These are phyloP conservation scores for Sporothrix phasma DNA, from an alignment of 2,329 filamentous ascomycete species.

Conservation along the genomic window DNA sequence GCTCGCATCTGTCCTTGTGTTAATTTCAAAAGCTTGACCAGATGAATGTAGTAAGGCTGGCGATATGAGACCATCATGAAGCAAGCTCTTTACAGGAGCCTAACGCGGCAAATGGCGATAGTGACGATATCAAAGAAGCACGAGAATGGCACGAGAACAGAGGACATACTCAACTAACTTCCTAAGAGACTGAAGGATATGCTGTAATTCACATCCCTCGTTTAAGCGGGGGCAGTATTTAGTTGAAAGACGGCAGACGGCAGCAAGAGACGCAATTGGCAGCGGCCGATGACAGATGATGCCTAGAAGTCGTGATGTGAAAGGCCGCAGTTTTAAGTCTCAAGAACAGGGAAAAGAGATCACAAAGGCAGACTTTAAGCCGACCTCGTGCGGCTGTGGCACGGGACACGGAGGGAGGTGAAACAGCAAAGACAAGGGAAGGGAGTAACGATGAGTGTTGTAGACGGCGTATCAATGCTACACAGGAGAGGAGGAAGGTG, in stretches of 20 bases:
- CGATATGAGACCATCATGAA: not conserved
- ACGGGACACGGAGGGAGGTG: constrained; percentile 6
- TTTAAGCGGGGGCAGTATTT: not conserved
- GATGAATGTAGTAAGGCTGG: not conserved
- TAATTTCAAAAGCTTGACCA: not conserved
- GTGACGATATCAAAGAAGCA: not conserved
- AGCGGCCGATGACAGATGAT: not conserved
- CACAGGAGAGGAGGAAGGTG: constrained; percentile 4
- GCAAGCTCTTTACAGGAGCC: not conserved
- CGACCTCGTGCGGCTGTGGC: not conserved
- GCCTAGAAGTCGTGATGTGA: not conserved
- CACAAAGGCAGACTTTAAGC: not conserved
- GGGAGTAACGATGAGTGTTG: not conserved
- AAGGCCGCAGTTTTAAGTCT: not conserved
- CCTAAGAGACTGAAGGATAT: not conserved
- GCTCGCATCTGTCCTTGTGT: not conserved
- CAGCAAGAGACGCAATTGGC: not conserved
- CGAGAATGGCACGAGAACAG: not conserved
- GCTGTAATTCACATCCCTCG: constrained; percentile 14
- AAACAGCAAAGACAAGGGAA: not conserved
- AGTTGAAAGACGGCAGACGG: not conserved
- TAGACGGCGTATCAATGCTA: constrained; percentile 2
- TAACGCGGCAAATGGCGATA: not conserved
- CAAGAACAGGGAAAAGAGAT: not conserved
- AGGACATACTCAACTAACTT: constrained; percentile 13